Base-by-base conservation (phyloP, 1,284 basidiomycete species). In the Sporisorium sorghi region DNA sequence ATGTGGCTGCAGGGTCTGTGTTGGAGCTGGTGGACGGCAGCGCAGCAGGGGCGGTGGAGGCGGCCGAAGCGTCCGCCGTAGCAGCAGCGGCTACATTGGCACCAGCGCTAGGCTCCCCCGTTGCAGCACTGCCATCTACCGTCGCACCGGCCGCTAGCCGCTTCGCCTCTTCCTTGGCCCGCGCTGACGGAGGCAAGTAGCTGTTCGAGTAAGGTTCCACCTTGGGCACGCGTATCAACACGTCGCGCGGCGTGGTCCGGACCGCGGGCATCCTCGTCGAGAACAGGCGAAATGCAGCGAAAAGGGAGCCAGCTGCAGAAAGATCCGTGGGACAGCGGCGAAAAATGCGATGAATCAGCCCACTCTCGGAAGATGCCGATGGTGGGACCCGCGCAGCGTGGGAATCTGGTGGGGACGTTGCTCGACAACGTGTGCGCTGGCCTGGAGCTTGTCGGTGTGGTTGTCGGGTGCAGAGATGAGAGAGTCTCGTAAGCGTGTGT, bases 211-310 rank as follows among this genome's bases (percentile, higher is more conserved):
- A 77, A 15, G 75, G 75, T 58, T 73, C 71, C 51, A 73, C 58
- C 47, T 77, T 77, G 26, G 75, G 63, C 14, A 77, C 75, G 47
- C 67, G 61, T 64, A 77, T 60, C 60, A 71, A 51, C 23, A 77
- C 75, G 33, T 77, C 75, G 26, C 57, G 52, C 17, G 71, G 63
- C 23, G 37, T 50, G 37, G 73, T 75, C 46, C 73, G 66, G 19
- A 61, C 56, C 6, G 73, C 67, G 3, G 73, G 73, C 73, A 75
- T 75, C n/a, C 14, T 37, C 12, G 3, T 14, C 33, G 9, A 17
- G 30, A 11, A 37, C 35, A 17, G 4, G 17, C 35, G 15, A 37
- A 11, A 8, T 37, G 35, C 35, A 37, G 35, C 4, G 35, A 35
- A 35, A 35, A 7, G 12, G 5, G n/a, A n/a, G n/a, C n/a, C n/a